Base-by-base conservation (phyloP, 805 yeast genomes). In the Dipodascopsis uninucleata region DNA sequence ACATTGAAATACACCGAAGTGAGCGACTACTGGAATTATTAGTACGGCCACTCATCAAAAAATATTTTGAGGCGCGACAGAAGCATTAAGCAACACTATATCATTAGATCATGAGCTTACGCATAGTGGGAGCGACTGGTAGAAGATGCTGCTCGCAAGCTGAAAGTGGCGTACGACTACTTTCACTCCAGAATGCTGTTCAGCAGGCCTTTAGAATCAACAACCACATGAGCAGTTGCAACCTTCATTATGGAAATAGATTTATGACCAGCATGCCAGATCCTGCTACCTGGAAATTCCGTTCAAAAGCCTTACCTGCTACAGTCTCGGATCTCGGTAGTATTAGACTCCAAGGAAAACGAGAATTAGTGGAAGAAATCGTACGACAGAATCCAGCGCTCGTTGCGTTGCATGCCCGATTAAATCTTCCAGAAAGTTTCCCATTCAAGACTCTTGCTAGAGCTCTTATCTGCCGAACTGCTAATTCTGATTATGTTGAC, bases 341-440 rank as follows among this genome's bases (percentile, higher is more conserved):
- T 6, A 66, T 70, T 52, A 48, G 56, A 38, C 58, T 68, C 50
- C 32, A 31, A 17, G 58, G 64, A 1, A 31, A 36, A 14, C 49
- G 55, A 40, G 57, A 65, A 18, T 59, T 78, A 25, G 49, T 76
- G 0, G 81, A 78, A 44, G 76, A 71, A 21, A 68, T 74, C 16
- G 83, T 84, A 3, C 50, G 59, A 3, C 67, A 76, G 59, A 77
- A 87, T 8, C 85, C 96, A 1, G 75, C 81, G n/a, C 71, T 93
- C 42, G 75, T 75, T 28, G 81, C 96, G 3, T 72, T 90, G 47
- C 96, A 86, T 59, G 69, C 84, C 16, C 78, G 98, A 64, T 70
- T 90, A 41, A 65, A 72, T 16, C 72, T 90, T 41, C 82, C 93
- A 5, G 56, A 67, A 20, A 59, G 65, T 5, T 83, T 77, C 59